A percentile compares a stretch with the other conserved stretches of the same genome.
phyloP scores from a whole-genome alignment of 2,329 filamentous ascomycete species.

The Akanthomyces muscarius region DNA sequence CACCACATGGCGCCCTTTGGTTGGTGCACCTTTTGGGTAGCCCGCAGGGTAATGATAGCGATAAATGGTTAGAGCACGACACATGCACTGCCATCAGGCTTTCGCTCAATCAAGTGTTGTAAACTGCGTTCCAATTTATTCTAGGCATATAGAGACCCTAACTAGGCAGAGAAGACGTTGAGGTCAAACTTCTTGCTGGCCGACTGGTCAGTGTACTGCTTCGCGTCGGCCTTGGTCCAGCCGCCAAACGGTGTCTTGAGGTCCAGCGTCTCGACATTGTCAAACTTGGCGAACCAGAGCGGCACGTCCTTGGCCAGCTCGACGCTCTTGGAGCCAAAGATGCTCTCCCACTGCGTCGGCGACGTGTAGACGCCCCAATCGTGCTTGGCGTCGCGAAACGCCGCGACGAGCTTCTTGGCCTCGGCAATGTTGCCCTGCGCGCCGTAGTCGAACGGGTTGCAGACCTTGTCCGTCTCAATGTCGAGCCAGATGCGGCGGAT shows the following conservation, averaged over 20 bases:
- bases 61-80: too few species aligned
- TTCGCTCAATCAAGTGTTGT: too few species aligned
- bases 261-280: conserved; percentile 16
- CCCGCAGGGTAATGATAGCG: too few species aligned
- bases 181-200: conserved; percentile 14
- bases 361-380: conserved; percentile 17
- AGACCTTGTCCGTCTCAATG: conserved; percentile 15
- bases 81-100: too few species aligned
- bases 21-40: too few species aligned
- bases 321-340: conserved; percentile 13
- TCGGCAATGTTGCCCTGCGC: conserved; percentile 9
- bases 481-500: conserved; percentile 17
- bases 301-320: conserved; percentile 13
- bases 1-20: too few species aligned
- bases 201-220: conserved; percentile 16
- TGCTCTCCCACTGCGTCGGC: conserved; percentile 11
- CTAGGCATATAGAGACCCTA: neutral
- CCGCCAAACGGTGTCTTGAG: conserved; percentile 17
- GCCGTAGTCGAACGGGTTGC: conserved; percentile 16
- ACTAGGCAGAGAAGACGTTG: conserved; percentile 15
- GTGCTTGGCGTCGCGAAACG: conserved; percentile 3
- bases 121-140: neutral
- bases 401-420: conserved; percentile 36
- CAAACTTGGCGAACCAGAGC: conserved; percentile 19
- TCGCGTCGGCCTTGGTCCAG: conserved; percentile 17